phyloP scores from a whole-genome alignment of 352 stramenopile genomes.

The Phytopythium oedochilum region DNA sequence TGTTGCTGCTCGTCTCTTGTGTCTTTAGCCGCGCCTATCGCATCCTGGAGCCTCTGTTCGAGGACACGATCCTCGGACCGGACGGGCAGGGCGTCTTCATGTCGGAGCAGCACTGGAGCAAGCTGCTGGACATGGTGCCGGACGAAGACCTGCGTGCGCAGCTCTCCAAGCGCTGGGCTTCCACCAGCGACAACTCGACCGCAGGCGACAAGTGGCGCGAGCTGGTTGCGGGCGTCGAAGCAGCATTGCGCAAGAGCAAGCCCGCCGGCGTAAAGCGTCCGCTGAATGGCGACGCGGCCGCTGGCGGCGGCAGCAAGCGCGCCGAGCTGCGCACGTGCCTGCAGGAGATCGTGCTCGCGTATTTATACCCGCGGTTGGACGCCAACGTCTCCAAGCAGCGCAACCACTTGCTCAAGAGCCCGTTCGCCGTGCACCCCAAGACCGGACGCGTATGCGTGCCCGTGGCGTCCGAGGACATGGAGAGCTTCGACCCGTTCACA shows the following conservation, averaged over 20 bases:
- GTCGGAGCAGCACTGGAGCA: conserved; percentile 83
- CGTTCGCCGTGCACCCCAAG: conserved; percentile 98
- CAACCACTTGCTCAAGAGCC: conserved; percentile 99
- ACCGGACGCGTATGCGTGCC: conserved; percentile 98
- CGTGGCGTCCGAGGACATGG: conserved; percentile 81
- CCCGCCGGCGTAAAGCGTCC: conserved; percentile 38
- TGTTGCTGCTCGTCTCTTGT: conserved; percentile 5
- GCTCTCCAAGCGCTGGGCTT: conserved; percentile 56
- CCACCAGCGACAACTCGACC: conserved; percentile 38
- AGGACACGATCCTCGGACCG: conserved; percentile 86
- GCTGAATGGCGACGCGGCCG: conserved; percentile 24
- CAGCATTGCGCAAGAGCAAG: conserved; percentile 61
- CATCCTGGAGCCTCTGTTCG: conserved; percentile 95
- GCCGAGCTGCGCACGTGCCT: conserved; percentile 86
- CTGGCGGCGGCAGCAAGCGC: conserved; percentile 29
- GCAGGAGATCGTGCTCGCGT: conserved; percentile 94
- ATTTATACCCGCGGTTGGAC: conserved; percentile 98
- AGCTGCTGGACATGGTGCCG: conserved; percentile 92
- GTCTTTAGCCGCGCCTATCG: conserved; percentile 82
- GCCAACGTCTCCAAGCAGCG: conserved; percentile 99
- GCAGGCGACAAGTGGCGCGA: conserved; percentile 89
- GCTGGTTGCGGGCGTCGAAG: conserved; percentile 65
- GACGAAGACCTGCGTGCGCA: conserved; percentile 78
- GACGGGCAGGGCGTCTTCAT: conserved; percentile 92
- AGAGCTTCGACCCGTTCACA: conserved; percentile 82